Base-by-base conservation (phyloP, 108 stramenopile species). In the Cyclotella sp. region DNA sequence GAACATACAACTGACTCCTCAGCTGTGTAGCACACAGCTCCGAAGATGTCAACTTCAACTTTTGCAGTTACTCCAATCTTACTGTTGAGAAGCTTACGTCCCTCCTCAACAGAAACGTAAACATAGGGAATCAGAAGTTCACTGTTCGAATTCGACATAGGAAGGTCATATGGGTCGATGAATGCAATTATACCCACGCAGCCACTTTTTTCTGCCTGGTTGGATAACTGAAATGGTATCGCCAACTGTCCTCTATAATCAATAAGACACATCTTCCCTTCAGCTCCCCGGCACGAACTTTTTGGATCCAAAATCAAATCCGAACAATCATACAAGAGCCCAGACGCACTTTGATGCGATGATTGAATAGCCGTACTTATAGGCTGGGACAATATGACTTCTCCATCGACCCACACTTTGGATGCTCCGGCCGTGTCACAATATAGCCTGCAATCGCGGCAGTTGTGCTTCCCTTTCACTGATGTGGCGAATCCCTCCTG, bases 221-320 rank as follows among this genome's bases (percentile, higher is more conserved):
- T 29, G 10, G 58, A 59, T 28, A 59, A 8, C 58, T 59, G 5
- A 26, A 26, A 59, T 6, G 24, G 24, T 9, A 59, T 26, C 3
- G 24, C 24, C 9, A 15, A 59, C 18, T 59, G 27, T 28, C 30
- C 27, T 29, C 30, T 59, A 29, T 30, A 29, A 18, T 59, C 9
- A 59, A 59, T 29, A 6, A 59, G 6, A 16, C 58, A 59, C 8
- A 29, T 59, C 28, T 59, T 59, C 24, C 58, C 58, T 59, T 59
- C 27, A 16, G 58, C 58, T 26, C 28, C 58, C 8, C 28, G 28
- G 28, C 58, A 59, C 16, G 18, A 30, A 18, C 9, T 59, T 10
- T 26, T 6, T 29, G n/a, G n/a, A n/a, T n/a, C n/a, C n/a, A n/a
- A n/a, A n/a, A n/a, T n/a, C n/a, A n/a, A n/a, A n/a, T n/a, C n/a